Base-by-base conservation (phyloP, 495 filamentous ascomycete genomes). In the Tirmania nivea region DNA sequence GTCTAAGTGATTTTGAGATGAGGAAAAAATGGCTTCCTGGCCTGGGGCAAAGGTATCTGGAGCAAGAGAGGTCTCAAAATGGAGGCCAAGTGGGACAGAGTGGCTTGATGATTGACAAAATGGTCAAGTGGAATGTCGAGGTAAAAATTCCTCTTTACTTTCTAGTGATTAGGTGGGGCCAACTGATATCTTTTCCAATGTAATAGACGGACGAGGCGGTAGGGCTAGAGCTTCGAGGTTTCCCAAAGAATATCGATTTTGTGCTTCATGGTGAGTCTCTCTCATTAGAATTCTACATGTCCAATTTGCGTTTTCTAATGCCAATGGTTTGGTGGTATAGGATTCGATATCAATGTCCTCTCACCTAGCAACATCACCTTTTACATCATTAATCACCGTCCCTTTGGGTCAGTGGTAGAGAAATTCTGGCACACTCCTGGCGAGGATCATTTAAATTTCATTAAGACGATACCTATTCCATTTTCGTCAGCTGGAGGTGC, bases 61-160 rank as follows among this genome's bases (percentile, higher is more conserved):
- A 45, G 39, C 12, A 45, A 19, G 14, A 45, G 39, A 45, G 39
- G 39, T 45, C 17, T 14, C 14, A 1, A 19, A 19, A 14, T 14
- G 39, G 39, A 19, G 39, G 39, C 2, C 25, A 31, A 3, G 39
- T 45, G 14, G 39, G 39, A 8, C 12, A 45, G 39, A 31, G 25
- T 31, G 25, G 25, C 9, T 39, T 10, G 0, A 39, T 25, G 34
- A 61, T 53, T 2, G 62, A 64, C 48, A 57, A 53, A 37, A 49
- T 64, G 49, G 58, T 51, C 51, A 56, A 54, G 7, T 64, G 62
- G 62, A 56, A 63, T 35, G 54, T 64, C 16, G 54, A 52, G 39
- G 39, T 45, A 45, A 8, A 19, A 14, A 19, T 14, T 45, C 17
- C 3, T 45, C 2, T 45, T 45, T 4, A 19, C 3, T 2, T 14